phyloP scores from a whole-genome alignment of 106 monocot genomes.

The Hemerocallis citrina region DNA sequence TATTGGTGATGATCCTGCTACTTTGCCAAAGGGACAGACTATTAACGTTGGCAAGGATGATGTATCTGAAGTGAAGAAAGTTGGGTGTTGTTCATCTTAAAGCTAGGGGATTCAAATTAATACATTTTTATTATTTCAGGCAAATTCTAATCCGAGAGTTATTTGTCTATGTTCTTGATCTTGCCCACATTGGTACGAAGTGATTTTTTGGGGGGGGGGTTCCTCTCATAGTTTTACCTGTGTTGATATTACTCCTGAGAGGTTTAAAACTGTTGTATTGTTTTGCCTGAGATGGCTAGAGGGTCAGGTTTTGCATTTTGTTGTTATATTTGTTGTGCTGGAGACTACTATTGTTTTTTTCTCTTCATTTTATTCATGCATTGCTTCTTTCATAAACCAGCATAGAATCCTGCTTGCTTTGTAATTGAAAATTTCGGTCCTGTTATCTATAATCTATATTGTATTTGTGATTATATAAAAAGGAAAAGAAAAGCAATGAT shows the following conservation, averaged over 20 bases:
- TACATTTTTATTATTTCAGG: no score
- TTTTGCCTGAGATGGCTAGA: not conserved
- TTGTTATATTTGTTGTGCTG: not conserved
- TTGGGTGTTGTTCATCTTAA: slow-evolving; percentile 65
- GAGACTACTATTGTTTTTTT: not conserved
- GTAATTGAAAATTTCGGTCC: not conserved
- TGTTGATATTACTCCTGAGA: not conserved
- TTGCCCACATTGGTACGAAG: not conserved
- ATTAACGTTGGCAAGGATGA: slow-evolving; percentile 76
- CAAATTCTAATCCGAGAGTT: no score
- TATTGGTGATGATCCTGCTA: slow-evolving; percentile 52
- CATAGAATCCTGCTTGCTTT: not conserved
- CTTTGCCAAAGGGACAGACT: slow-evolving; percentile 69
- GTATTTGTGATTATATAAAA: no score
- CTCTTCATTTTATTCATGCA: slow-evolving; percentile 1
- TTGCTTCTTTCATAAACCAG: not conserved
- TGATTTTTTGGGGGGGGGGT: not conserved
- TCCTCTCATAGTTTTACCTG: not conserved
- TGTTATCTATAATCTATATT: no score
- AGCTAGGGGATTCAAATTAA: no score
- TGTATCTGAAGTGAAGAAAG: slow-evolving; percentile 61
- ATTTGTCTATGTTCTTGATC: not conserved
- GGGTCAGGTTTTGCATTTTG: not conserved
- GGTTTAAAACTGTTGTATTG: not conserved
- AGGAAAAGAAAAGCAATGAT: no score